Conservation (phyloP, 2,329 filamentous ascomycete species). For the Trichoderma polysporum region DNA sequence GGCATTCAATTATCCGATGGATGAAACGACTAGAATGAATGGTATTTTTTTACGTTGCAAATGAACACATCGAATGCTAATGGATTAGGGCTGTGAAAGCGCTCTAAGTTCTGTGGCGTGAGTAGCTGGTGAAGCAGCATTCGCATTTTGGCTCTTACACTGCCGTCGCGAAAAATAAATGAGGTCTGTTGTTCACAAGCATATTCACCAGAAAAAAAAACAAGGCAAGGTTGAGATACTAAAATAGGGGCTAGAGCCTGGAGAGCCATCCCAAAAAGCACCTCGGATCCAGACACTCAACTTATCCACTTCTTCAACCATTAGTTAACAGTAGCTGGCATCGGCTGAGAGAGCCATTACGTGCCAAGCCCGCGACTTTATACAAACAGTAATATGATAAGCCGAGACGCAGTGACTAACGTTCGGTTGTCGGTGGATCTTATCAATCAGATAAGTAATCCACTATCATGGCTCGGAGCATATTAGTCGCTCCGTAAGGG, state of each 20-base stretch:
- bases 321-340: neutral
- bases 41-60: neutral
- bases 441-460: constrained; percentile 19
- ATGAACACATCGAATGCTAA: neutral
- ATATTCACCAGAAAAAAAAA: too few species aligned
- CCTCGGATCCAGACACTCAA: neutral
- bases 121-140: neutral
- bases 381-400: neutral
- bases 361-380: neutral
- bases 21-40: neutral
- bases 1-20: neutral
- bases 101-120: neutral
- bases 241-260: neutral
- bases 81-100: neutral
- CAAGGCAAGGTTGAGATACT: too few species aligned
- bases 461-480: constrained; percentile 6
- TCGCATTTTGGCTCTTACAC: neutral
- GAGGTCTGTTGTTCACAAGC: too few species aligned
- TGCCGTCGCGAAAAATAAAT: too few species aligned
- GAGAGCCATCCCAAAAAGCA: neutral
- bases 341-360: neutral
- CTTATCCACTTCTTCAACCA: neutral
- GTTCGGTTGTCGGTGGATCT: constrained; percentile 12
- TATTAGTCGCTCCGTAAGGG: neutral
- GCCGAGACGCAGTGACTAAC: neutral